These are phyloP conservation scores for Botrytis medusae DNA, from an alignment of 2,329 filamentous ascomycete species.

Conservation along the genomic window DNA sequence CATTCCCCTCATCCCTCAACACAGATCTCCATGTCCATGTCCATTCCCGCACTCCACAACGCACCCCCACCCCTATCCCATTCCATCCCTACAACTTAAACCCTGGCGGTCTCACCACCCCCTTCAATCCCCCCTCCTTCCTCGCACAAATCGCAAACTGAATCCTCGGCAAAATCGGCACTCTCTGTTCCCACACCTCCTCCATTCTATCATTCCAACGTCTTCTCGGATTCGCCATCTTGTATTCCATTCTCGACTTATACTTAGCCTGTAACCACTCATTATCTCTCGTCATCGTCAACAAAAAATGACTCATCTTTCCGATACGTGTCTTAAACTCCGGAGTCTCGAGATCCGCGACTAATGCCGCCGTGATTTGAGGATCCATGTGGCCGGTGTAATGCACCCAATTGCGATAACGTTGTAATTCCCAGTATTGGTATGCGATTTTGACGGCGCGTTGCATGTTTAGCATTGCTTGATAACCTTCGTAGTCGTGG, in stretches of 20 bases:
- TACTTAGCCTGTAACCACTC: neutral
- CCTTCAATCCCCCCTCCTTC: neutral
- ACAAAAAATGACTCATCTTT: neutral
- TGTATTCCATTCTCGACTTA: neutral
- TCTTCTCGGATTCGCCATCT: neutral
- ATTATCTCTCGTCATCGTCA: neutral
- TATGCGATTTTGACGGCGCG: neutral
- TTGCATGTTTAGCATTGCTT: conserved; percentile 9
- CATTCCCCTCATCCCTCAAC: neutral
- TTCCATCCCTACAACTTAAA: neutral
- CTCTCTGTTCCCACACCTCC: neutral
- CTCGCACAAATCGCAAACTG: neutral
- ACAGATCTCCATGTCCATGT: neutral
- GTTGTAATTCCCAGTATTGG: neutral
- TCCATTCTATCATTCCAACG: neutral
- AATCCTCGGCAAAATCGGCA: neutral
- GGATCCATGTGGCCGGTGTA: neutral
- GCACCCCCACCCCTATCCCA: neutral
- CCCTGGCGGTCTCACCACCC: neutral
- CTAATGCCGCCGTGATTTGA: neutral
- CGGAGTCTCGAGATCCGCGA: neutral
- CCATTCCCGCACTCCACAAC: neutral
- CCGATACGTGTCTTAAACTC: neutral
- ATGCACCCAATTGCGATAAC: neutral
- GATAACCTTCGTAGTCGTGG: neutral